Conservation (phyloP, 345 rosid genomes). For the Eucalyptus fibrosa region DNA sequence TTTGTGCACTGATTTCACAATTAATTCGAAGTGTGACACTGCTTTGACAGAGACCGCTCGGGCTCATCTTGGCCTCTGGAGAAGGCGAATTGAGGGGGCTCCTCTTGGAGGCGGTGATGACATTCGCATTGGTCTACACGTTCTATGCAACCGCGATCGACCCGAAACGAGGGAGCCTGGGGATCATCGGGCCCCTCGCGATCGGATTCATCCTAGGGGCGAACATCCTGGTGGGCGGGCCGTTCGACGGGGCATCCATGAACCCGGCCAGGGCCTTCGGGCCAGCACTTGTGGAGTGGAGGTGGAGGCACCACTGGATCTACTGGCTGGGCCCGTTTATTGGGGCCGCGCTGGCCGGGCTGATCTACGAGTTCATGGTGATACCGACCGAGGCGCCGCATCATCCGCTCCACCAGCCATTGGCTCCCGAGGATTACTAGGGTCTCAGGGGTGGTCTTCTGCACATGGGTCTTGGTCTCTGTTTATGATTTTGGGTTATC, state of each 20-base stretch:
- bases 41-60: conserved; percentile 40
- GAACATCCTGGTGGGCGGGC: conserved; percentile 35
- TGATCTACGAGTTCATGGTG: conserved; percentile 45
- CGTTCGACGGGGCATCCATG: conserved; percentile 43
- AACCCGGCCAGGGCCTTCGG: conserved; percentile 41
- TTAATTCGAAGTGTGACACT: not conserved
- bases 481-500: not conserved
- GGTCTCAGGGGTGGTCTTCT: not conserved
- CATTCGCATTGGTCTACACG: conserved; percentile 27
- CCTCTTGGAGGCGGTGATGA: conserved; percentile 18
- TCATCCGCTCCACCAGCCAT: conserved; percentile 48
- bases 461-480: not conserved
- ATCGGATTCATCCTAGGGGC: conserved; percentile 32
- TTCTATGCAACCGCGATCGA: conserved; percentile 31
- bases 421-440: conserved; percentile 75
- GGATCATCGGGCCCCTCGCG: conserved; percentile 33
- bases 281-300: conserved; percentile 41
- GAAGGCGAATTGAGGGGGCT: conserved; percentile 33
- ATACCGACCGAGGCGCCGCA: conserved; percentile 27
- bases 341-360: conserved; percentile 32
- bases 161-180: conserved; percentile 32
- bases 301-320: conserved; percentile 48
- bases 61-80: conserved; percentile 44
- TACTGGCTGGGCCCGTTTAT: conserved; percentile 39
- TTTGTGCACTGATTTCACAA: not conserved